These are phyloP conservation scores for Pyrus hybrid DNA, from an alignment of 331 rosid species.

Conservation along the genomic window DNA sequence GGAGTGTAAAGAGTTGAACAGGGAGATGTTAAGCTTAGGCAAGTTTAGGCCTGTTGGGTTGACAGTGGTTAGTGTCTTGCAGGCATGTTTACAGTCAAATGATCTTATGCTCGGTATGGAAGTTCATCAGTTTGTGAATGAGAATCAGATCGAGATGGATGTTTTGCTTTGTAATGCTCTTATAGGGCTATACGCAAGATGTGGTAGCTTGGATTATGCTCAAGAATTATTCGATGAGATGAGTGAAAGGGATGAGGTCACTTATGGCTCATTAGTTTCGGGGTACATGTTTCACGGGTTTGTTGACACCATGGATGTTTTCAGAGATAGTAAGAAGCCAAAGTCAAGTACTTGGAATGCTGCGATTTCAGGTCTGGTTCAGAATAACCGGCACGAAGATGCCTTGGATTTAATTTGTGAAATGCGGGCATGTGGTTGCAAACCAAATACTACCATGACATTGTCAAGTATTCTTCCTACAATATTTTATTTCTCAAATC, in stretches of 20 bases:
- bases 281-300: conserved; percentile 73
- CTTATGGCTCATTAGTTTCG: conserved; percentile 56
- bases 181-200: conserved; percentile 70
- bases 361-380: conserved; percentile 68
- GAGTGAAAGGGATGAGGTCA: conserved; percentile 61
- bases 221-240: conserved; percentile 54
- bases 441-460: conserved; percentile 62
- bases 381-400: conserved; percentile 42
- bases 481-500: conserved; percentile 43
- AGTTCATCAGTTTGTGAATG: conserved; percentile 43
- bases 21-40: conserved; percentile 34
- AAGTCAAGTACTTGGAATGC: conserved; percentile 68
- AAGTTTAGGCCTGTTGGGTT: conserved; percentile 45
- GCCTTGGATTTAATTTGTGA: conserved; percentile 41
- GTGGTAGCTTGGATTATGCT: conserved; percentile 76
- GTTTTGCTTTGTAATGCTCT: conserved; percentile 54
- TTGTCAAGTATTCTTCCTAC: conserved; percentile 63
- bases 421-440: conserved; percentile 49
- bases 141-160: conserved; percentile 41
- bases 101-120: conserved; percentile 65
- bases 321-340: conserved; percentile 32
- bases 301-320: conserved; percentile 50
- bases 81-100: conserved; percentile 77
- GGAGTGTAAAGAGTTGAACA: conserved; percentile 55
- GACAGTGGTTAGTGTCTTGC: conserved; percentile 61